These are phyloP conservation scores for Hortiboletus flavorubellus DNA, from an alignment of 768 basidiomycete species.

Conservation along the genomic window DNA sequence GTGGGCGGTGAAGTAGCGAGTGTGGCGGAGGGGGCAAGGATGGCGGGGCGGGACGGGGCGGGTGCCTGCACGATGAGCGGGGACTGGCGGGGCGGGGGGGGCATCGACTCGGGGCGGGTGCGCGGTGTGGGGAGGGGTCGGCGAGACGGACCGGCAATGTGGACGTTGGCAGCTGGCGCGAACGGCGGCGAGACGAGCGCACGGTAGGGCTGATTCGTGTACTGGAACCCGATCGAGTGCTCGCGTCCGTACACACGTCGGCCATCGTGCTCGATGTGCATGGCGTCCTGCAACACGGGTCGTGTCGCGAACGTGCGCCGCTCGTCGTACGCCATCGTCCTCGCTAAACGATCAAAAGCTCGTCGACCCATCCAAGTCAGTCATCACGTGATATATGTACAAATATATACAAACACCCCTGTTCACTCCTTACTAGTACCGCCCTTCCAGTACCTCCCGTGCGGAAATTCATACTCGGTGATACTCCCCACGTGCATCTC, in stretches of 20 bases:
- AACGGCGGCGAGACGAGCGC: conserved; percentile 9
- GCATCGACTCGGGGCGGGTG: conserved; percentile 27
- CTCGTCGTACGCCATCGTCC: conserved; percentile 26
- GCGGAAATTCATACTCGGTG: conserved; percentile 69
- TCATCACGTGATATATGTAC: conserved; percentile 13
- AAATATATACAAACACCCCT: conserved; percentile 25
- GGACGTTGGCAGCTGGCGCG: conserved; percentile 12
- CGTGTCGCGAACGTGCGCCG: conserved; percentile 10
- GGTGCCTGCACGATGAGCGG: conserved; percentile 29
- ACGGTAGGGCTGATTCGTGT: conserved; percentile 5
- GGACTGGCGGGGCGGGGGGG: conserved; percentile 13
- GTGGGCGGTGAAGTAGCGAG: conserved; percentile 9
- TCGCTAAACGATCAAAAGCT: conserved; percentile 9
- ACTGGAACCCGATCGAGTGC: conserved; percentile 22
- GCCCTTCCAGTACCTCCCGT: conserved; percentile 37
- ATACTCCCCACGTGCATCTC: conserved; percentile 82
- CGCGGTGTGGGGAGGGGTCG: conserved; percentile 31
- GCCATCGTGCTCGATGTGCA: conserved; percentile 12
- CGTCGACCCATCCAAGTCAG: neutral
- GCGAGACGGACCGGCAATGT: conserved; percentile 20
- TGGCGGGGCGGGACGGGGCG: conserved; percentile 30
- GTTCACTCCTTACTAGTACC: neutral
- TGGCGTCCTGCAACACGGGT: conserved; percentile 8
- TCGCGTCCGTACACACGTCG: neutral
- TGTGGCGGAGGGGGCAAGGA: conserved; percentile 24